Conservation (phyloP, 257 asterid species). For the Dorcoceras hygrometricum region DNA sequence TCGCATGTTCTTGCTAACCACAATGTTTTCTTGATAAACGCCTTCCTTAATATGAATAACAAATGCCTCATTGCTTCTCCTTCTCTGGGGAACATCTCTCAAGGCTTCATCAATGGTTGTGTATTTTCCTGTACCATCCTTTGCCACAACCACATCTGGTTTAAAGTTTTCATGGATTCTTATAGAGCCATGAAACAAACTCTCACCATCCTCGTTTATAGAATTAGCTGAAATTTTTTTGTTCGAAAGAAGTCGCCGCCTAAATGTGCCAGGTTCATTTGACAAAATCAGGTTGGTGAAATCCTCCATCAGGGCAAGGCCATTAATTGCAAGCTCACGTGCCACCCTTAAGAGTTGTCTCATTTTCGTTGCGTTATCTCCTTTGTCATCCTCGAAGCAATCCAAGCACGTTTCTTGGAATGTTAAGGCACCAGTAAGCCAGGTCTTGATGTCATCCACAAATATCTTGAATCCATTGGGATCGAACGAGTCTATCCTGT, state of each 20-base stretch:
- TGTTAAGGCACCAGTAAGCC: slow-evolving; percentile 42
- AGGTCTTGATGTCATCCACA: slow-evolving; percentile 32
- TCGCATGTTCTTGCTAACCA: slow-evolving; percentile 22
- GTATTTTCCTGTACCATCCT: slow-evolving; percentile 58
- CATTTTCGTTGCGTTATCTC: slow-evolving; percentile 15
- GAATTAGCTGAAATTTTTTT: neutral
- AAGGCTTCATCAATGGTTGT: slow-evolving; percentile 51
- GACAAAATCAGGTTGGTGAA: slow-evolving; percentile 10
- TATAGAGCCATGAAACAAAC: neutral
- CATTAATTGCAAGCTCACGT: slow-evolving; percentile 31
- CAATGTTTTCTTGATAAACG: slow-evolving; percentile 45
- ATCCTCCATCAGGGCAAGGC: slow-evolving; percentile 31
- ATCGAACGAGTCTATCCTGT: slow-evolving; percentile 15
- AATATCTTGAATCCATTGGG: neutral
- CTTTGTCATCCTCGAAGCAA: slow-evolving; percentile 21
- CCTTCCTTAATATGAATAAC: slow-evolving; percentile 57
- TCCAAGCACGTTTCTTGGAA: slow-evolving; percentile 41
- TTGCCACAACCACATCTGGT: slow-evolving; percentile 53
- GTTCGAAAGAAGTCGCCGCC: slow-evolving; percentile 8
- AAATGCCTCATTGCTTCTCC: slow-evolving; percentile 29
- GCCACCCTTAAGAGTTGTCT: slow-evolving; percentile 20
- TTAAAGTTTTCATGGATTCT: neutral
- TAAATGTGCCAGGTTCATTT: neutral
- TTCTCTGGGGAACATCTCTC: slow-evolving; percentile 29
- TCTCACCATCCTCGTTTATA: neutral